Conservation (phyloP, 1,139 yeast genomes). For the Kodamaea arcana region DNA sequence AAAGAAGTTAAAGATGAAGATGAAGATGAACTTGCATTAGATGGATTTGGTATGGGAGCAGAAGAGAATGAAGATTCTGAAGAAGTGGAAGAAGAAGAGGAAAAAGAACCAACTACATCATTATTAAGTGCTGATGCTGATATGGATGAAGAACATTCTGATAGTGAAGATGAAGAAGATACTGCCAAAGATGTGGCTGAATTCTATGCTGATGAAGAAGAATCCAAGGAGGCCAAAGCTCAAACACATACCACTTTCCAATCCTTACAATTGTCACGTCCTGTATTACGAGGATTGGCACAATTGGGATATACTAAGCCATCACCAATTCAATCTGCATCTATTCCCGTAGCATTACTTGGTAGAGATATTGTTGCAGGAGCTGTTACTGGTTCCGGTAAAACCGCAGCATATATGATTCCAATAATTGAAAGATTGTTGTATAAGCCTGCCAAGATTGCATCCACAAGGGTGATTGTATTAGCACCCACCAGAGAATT, state of each 20-base stretch:
- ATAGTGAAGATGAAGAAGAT: conserved; percentile 40
- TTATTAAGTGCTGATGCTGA: conserved; percentile 19
- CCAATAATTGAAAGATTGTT: conserved; percentile 91
- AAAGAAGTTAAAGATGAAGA: conserved; percentile 24
- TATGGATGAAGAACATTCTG: conserved; percentile 19
- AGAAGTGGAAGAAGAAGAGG: conserved; percentile 15
- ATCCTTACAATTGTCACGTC: conserved; percentile 79
- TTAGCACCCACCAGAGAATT: conserved; percentile 96
- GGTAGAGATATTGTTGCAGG: conserved; percentile 99
- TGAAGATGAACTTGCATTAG: conserved; percentile 18
- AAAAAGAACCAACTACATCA: conserved; percentile 17
- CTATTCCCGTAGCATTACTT: conserved; percentile 86
- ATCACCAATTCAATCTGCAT: conserved; percentile 89
- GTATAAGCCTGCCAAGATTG: conserved; percentile 79
- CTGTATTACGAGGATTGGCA: conserved; percentile 77
- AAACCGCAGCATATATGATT: conserved; percentile 95
- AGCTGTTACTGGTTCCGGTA: conserved; percentile 99
- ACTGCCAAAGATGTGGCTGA: conserved; percentile 69
- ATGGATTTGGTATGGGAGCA: conserved; percentile 18
- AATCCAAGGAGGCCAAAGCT: conserved; percentile 35
- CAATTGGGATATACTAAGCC: conserved; percentile 80
- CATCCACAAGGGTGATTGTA: conserved; percentile 86
- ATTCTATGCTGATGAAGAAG: conserved; percentile 59
- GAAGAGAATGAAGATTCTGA: conserved; percentile 18
- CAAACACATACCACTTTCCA: conserved; percentile 64